These are phyloP conservation scores for Teunomyces barrocoloradensis DNA, from an alignment of 805 yeast genomes.

Conservation along the genomic window DNA sequence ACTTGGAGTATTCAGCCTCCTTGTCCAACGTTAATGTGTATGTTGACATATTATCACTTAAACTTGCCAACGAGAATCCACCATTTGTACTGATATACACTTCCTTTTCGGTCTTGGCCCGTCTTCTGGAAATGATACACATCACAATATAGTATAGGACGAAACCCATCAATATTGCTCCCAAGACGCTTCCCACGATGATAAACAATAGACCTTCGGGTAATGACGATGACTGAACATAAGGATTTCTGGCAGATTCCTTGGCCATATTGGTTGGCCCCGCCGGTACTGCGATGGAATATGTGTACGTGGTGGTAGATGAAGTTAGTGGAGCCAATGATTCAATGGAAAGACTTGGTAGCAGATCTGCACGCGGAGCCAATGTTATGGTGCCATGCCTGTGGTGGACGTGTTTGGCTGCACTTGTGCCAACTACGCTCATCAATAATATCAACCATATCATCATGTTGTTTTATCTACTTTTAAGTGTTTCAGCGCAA, in stretches of 20 bases:
- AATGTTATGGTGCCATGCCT: slow-evolving; percentile 1
- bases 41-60: slow-evolving; percentile 10
- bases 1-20: slow-evolving; percentile 12
- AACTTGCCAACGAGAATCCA: slow-evolving; percentile 5
- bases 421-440: neutral
- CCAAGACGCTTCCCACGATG: slow-evolving; percentile 36
- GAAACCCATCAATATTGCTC: slow-evolving; percentile 15
- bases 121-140: slow-evolving; percentile 20
- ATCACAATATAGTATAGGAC: slow-evolving; percentile 19
- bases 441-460: neutral
- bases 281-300: slow-evolving; percentile 4
- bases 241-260: slow-evolving; percentile 25
- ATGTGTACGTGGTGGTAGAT: slow-evolving; percentile 3
- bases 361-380: neutral
- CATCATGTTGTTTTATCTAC: neutral
- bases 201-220: slow-evolving; percentile 44
- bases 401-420: slow-evolving; percentile 5
- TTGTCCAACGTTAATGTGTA: slow-evolving; percentile 25
- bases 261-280: neutral
- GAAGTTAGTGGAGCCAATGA: neutral
- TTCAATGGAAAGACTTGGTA: neutral
- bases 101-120: slow-evolving; percentile 33
- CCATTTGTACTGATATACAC: slow-evolving; percentile 21
- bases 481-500: neutral
- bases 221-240: slow-evolving; percentile 19